phyloP scores from a whole-genome alignment of 352 stramenopile genomes.

The Globisporangium lucens region DNA sequence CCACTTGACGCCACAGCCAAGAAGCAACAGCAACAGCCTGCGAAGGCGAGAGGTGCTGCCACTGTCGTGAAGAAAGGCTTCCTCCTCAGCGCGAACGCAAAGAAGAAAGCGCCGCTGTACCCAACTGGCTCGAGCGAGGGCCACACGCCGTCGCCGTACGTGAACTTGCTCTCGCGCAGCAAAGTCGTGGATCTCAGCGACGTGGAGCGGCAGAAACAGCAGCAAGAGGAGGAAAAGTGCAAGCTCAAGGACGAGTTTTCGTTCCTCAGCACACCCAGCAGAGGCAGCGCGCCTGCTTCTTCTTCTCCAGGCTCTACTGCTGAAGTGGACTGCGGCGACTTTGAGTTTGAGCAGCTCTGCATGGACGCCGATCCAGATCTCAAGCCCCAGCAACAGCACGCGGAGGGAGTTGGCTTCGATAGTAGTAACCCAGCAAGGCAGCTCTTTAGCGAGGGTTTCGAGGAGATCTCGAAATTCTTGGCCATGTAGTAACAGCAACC shows the following conservation, averaged over 20 bases:
- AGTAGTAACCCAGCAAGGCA: conserved; percentile 20
- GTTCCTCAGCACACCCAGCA: conserved; percentile 22
- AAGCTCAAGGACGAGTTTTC: conserved; percentile 22
- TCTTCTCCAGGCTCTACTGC: background rate
- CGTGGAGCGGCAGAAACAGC: conserved; percentile 34
- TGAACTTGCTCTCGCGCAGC: conserved; percentile 75
- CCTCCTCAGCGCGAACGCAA: conserved; percentile 22
- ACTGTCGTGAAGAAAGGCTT: conserved; percentile 73
- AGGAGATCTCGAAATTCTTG: conserved; percentile 53
- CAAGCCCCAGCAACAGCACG: conserved; percentile 14
- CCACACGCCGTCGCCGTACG: conserved; percentile 58
- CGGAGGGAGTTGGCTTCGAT: background rate
- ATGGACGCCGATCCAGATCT: conserved; percentile 77
- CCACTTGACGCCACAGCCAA: background rate
- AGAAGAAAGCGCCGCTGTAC: conserved; percentile 54
- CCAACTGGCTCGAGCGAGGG: conserved; percentile 70
- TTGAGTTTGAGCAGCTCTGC: conserved; percentile 81
- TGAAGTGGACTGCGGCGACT: conserved; percentile 58
- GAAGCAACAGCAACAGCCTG: conserved; percentile 4
- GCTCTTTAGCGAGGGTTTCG: conserved; percentile 48
- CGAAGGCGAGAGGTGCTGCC: conserved; percentile 14
- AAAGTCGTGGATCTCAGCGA: conserved; percentile 75
- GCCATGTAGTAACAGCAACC: background rate
- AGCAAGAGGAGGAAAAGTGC: conserved; percentile 25
- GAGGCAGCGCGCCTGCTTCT: background rate